Evolutionary conservation across 2,329 filamentous ascomycete genomes (phyloP).

Genomic region (Nemania serpens): DNA sequence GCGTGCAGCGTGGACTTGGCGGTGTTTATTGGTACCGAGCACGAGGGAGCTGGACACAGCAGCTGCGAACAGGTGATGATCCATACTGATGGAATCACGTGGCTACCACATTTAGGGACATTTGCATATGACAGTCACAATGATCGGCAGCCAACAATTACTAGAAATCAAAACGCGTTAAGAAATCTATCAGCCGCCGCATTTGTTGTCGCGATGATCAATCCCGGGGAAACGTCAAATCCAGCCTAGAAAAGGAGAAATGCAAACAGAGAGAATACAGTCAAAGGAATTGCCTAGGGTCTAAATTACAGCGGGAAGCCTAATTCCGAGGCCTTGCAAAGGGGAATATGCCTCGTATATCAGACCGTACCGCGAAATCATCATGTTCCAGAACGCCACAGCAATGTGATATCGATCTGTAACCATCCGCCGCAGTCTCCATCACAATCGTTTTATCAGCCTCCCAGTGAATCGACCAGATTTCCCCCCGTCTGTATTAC

Average conservation of each 20-base stretch:
- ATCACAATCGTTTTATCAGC: slow-evolving; percentile 51
- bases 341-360: slow-evolving; percentile 43
- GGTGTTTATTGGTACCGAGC: too few species aligned
- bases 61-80: too few species aligned
- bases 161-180: slow-evolving; percentile 33
- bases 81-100: too few species aligned
- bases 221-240: slow-evolving; percentile 38
- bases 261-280: slow-evolving; percentile 46
- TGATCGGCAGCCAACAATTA: slow-evolving; percentile 5
- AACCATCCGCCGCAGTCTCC: slow-evolving; percentile 53
- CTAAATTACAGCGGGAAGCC: slow-evolving; percentile 66
- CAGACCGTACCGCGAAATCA: slow-evolving; percentile 42
- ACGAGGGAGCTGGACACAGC: too few species aligned
- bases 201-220: slow-evolving; percentile 42
- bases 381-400: slow-evolving; percentile 46
- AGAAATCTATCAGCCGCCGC: slow-evolving; percentile 45
- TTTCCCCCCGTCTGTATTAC: slow-evolving; percentile 41
- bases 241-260: slow-evolving; percentile 40
- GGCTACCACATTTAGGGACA: neutral
- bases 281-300: slow-evolving; percentile 61
- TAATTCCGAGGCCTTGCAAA: slow-evolving; percentile 54
- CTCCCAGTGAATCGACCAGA: slow-evolving; percentile 42
- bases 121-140: neutral
- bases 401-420: slow-evolving; percentile 44
- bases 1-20: too few species aligned